Conservation (phyloP, 225 moss, liverwort and hornwort genomes). For the Bryoerythrophyllum caledonicum region DNA sequence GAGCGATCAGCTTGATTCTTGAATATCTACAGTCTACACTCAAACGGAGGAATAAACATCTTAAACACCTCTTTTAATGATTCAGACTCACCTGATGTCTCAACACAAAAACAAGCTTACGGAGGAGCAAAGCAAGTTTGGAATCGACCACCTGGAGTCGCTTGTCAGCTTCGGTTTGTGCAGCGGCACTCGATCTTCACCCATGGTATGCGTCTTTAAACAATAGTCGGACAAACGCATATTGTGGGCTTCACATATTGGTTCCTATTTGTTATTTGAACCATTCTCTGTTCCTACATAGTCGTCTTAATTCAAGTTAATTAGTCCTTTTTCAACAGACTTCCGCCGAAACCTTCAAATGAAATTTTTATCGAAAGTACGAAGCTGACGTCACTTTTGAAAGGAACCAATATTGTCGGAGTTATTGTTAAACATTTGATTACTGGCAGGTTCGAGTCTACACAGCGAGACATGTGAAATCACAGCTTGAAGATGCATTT, state of each 20-base stretch:
- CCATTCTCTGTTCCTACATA: neutral
- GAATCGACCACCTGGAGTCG: constrained; percentile 64
- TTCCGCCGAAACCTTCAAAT: neutral
- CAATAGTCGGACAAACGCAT: neutral
- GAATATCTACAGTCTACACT: neutral
- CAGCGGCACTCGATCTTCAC: constrained; percentile 71
- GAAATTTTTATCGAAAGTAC: neutral
- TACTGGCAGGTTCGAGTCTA: constrained; percentile 63
- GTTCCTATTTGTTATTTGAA: neutral
- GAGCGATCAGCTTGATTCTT: neutral
- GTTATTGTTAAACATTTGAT: neutral
- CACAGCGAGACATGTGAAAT: constrained; percentile 49
- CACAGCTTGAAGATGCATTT: constrained; percentile 56
- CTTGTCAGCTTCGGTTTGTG: constrained; percentile 61
- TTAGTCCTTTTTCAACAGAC: neutral
- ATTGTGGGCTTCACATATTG: neutral
- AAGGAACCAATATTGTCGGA: neutral
- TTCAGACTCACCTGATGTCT: constrained; percentile 53
- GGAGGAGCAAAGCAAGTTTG: constrained; percentile 57
- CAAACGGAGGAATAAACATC: neutral
- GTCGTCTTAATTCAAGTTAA: neutral
- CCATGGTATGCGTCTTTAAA: constrained; percentile 48
- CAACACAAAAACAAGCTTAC: constrained; percentile 59
- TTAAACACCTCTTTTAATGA: constrained; percentile 4
- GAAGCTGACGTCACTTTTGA: neutral